Base-by-base conservation (phyloP, 768 basidiomycete genomes). In the Lactarius sanguifluus region DNA sequence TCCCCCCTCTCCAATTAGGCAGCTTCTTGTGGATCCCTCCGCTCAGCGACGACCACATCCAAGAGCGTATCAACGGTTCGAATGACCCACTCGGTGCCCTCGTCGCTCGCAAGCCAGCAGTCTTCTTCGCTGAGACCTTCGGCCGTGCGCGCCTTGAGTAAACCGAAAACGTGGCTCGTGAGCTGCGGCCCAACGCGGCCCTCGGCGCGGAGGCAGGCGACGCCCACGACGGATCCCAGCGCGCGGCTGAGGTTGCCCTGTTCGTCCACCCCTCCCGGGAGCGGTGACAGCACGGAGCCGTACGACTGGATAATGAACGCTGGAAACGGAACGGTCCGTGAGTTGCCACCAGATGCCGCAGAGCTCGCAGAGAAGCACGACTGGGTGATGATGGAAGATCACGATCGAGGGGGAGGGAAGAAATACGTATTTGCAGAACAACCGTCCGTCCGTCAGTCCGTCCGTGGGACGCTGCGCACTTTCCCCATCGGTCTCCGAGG, bases 271-370 rank as follows among this genome's bases (percentile, higher is more conserved):
- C 77, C 82, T 68, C 77, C 82, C 68, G 90, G 87, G 74, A 91
- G 76, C 71, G 91, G 91, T 70, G 90, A 79, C 72, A 94, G 83
- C 45, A 94, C 83, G 47, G 87, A 79, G 74, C 92, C 92, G 76
- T 94, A 94, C 68, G 83, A 83, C 78, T 92, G 90, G 80, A 94
- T 91, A 73, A 94, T 91, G 79, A 93, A 93, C 66, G 85, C 92
- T 94, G 70, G 55, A 65, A 69, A 64, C 10, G 28, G 62, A 30
- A 40, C 50, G 4, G 23, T 64, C 23, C 38, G 61, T 70, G 59
- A 70, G 61, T 34, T 59, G 38, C 32, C 58, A 20, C 7, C 45
- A 67, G 36, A 13, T n/a, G 59, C 20, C 25, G 5, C 9, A 4
- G 45, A 36, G 13, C 57, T 52, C n/a, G 61, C 38, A 34, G 57